Evolutionary conservation across 208 protist genomes (phyloP), one percentile per base, ranked within the genome.

Genomic region (Plasmodiophora brassicae): DNA sequence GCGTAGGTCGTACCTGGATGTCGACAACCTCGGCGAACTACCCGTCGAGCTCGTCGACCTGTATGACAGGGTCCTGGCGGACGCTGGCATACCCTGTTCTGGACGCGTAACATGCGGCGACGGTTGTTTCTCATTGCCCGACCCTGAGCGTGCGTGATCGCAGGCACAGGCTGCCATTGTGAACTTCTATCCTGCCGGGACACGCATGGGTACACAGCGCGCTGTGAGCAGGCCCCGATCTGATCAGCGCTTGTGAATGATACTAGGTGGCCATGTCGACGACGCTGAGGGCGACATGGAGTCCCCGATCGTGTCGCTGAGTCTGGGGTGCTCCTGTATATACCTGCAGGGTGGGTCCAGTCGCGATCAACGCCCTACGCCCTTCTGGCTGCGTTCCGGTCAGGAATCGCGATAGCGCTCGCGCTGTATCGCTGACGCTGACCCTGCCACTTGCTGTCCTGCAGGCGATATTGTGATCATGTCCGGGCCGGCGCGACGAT

Each of bases 141-240:
- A 78, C 65, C 65, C 20, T 78, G 14, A 32, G 5, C n/a, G 65
- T 14, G 41, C 41, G n/a, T 78, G n/a, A 44, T 78, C n/a, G 41
- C 41, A 78, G 65, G 65, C 65, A 14, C 65, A 78, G n/a, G 65
- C 65, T 78, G 65, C 32, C 10, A 78, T 78, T 32, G 65, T 78
- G 65, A 78, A 78, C 41, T 78, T 78, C 41, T 78, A 78, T 32
- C 65, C 65, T 38, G 32, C 65, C 20, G 65, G 65, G n/a, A 78
- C 14, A n/a, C 41, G 14, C n/a, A 78, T 78, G 65, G 65, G 65
- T 78, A 78, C 5, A n/a, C n/a, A n/a, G n/a, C n/a, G n/a, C n/a
- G n/a, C n/a, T n/a, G n/a, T 5, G 41, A 32, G 41, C 65, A 28
- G n/a, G 32, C 41, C 5, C 5, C 65, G 65, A 78, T 78, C 14